Percentiles rank a stretch among this genome's conserved stretches.
Conservation (phyloP, 306 rosid genomes). For the Arachis stenosperma region DNA sequence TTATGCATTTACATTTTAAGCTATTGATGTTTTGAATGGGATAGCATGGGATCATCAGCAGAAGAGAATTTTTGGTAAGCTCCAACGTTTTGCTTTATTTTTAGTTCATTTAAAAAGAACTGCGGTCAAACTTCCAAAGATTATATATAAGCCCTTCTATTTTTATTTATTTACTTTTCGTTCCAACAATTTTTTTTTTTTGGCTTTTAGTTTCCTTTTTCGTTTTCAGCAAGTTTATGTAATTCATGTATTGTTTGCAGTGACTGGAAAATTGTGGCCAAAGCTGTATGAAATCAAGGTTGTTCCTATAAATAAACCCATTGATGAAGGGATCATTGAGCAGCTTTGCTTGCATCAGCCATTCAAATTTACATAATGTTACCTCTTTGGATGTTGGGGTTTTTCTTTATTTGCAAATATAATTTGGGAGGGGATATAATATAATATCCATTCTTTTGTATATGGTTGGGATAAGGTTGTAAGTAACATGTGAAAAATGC, state of each 20-base stretch:
- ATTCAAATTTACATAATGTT: slow-evolving; percentile 41
- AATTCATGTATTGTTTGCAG: slow-evolving; percentile 50
- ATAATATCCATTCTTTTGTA: neutral
- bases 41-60: slow-evolving; percentile 82
- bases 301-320: slow-evolving; percentile 43
- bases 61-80: slow-evolving; percentile 75
- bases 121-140: neutral
- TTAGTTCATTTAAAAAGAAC: neutral
- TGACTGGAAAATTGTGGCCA: slow-evolving; percentile 95
- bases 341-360: slow-evolving; percentile 62
- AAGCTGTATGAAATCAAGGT: slow-evolving; percentile 76
- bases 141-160: too few relatives aligned
- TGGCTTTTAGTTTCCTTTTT: neutral
- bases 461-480: neutral
- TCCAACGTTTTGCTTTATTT: neutral
- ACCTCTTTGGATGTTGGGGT: slow-evolving; percentile 2
- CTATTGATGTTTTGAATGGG: slow-evolving; percentile 78
- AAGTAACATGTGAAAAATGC: neutral
- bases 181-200: neutral
- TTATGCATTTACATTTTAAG: slow-evolving; percentile 45
- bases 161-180: neutral
- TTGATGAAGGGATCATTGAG: slow-evolving; percentile 48
- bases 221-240: slow-evolving; percentile 16
- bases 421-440: neutral
- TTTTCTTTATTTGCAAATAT: neutral